These are phyloP conservation scores for Ceratocystiopsis minuta DNA, from an alignment of 2,329 filamentous ascomycete species.

Conservation along the genomic window DNA sequence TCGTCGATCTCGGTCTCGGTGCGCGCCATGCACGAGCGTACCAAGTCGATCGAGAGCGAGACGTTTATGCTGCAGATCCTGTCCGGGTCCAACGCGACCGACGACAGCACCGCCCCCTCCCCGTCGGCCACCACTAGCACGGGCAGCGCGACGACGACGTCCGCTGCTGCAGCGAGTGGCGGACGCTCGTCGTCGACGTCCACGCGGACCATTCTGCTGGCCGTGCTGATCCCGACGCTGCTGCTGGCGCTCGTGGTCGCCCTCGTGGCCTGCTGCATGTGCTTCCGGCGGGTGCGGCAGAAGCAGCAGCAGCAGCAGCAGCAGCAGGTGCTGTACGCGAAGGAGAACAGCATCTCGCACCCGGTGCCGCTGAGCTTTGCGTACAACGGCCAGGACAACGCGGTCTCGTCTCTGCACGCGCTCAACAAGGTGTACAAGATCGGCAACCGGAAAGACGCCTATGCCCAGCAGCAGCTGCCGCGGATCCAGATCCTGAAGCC, in stretches of 20 bases:
- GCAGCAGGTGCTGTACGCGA: constrained; percentile 7
- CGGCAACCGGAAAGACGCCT: constrained; percentile 1
- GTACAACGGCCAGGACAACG: constrained; percentile 10
- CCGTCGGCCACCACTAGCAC: constrained; percentile 2
- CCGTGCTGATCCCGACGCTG: constrained; percentile 25
- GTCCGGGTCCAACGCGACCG: constrained; percentile 12
- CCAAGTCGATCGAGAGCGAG: constrained; percentile 19
- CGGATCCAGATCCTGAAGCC: too few species aligned
- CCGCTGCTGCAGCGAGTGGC: neutral
- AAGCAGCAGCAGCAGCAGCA: constrained; percentile 7
- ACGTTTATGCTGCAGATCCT: constrained; percentile 19
- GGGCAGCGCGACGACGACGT: constrained; percentile 1
- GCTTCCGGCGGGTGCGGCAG: constrained; percentile 14
- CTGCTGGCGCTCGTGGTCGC: constrained; percentile 19
- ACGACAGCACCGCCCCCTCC: constrained; percentile 5
- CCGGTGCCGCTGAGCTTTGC: constrained; percentile 16
- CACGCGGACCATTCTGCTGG: constrained; percentile 20
- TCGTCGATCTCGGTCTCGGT: constrained; percentile 13
- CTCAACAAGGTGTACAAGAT: constrained; percentile 8
- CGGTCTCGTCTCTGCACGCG: constrained; percentile 7
- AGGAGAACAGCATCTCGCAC: constrained; percentile 15
- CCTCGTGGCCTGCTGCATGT: constrained; percentile 12
- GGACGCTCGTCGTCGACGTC: neutral
- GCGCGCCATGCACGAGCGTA: constrained; percentile 16
- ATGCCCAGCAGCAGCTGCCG: neutral